Percentiles rank a stretch among this genome's conserved stretches.
These are phyloP conservation scores for Eucalyptus curtisii DNA, from an alignment of 345 rosid genomes.

Conservation along the genomic window DNA sequence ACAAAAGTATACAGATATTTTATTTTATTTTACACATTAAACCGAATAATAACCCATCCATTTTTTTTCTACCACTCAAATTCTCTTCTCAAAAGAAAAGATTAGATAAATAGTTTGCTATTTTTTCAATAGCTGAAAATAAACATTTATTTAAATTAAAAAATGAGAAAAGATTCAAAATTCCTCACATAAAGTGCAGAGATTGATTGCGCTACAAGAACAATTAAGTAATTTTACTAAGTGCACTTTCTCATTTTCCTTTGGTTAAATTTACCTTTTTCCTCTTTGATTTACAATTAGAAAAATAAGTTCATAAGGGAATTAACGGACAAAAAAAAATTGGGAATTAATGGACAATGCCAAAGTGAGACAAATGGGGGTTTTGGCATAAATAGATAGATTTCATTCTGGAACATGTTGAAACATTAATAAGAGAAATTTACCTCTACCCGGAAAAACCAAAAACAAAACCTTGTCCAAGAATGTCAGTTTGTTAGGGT, in stretches of 20 bases:
- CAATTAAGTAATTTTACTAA: neutral
- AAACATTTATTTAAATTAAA: neutral
- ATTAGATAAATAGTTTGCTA: neutral
- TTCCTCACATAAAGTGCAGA: neutral
- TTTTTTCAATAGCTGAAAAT: neutral
- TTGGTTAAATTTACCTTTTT: neutral
- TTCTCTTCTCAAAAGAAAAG: neutral
- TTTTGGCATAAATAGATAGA: neutral
- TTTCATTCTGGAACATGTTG: neutral
- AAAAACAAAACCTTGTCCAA: neutral
- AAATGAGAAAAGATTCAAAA: neutral
- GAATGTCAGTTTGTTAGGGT: neutral
- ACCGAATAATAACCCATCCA: neutral
- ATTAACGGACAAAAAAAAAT: neutral
- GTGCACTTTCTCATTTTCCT: neutral
- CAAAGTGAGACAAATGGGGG: neutral
- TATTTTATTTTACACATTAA: neutral
- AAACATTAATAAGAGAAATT: neutral
- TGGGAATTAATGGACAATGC: neutral
- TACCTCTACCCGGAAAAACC: neutral
- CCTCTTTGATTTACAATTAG: neutral
- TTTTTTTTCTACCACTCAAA: neutral
- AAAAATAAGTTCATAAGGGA: neutral
- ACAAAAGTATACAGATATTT: neutral
- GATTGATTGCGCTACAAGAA: neutral